Percentiles rank a stretch among this genome's conserved stretches.
Conservation (phyloP, 2,329 filamentous ascomycete species). For the Aspergillus costaricaensis region DNA sequence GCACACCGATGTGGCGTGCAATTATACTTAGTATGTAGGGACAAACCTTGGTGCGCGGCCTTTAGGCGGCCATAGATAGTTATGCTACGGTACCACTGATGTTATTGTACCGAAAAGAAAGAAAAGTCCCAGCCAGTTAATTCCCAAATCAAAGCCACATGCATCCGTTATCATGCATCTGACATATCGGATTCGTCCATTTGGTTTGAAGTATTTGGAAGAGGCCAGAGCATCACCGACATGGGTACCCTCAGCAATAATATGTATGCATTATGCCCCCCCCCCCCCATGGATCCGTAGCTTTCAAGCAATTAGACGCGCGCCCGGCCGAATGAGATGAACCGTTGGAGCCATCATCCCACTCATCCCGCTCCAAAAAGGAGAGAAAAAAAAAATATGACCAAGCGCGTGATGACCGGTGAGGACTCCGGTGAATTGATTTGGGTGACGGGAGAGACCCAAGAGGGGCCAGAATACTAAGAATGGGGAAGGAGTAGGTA, state of each 20-base stretch:
- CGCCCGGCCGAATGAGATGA: background rate
- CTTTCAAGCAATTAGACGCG: background rate
- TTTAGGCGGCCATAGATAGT: background rate
- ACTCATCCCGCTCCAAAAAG: background rate
- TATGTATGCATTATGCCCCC: background rate
- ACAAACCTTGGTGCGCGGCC: background rate
- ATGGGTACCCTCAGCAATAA: background rate
- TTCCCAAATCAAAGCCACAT: background rate
- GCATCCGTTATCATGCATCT: background rate
- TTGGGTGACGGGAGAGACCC: conserved; percentile 20
- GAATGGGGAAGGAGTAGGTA: background rate
- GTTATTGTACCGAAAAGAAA: background rate
- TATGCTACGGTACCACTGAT: background rate
- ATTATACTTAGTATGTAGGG: background rate
- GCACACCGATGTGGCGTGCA: background rate
- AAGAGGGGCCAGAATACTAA: background rate
- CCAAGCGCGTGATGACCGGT: conserved; percentile 19
- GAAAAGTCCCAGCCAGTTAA: background rate
- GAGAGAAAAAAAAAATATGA: conserved; percentile 12
- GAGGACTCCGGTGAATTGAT: conserved; percentile 27
- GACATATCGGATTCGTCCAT: background rate
- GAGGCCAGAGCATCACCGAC: background rate
- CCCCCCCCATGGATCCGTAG: background rate
- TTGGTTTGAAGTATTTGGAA: background rate
- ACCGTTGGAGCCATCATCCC: background rate